A percentile compares a stretch with the other conserved stretches of the same genome.
phyloP scores from a whole-genome alignment of 129 eudicot species.

The Tagetes patula region DNA sequence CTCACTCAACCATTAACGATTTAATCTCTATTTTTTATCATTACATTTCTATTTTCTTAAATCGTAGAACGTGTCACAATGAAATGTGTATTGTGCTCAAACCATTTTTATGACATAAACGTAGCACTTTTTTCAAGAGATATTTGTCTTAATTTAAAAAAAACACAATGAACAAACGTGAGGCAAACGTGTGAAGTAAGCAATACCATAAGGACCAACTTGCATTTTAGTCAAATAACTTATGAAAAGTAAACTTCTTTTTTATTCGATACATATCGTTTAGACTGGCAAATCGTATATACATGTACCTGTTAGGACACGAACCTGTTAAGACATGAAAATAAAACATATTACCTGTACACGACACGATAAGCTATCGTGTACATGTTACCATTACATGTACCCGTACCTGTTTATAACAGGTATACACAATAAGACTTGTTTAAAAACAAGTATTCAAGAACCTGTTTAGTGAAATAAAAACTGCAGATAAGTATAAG shows the following conservation, averaged over 20 bases:
- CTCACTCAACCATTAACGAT: constrained; percentile 8
- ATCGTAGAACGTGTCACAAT: not conserved
- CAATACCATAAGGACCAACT: constrained; percentile 1
- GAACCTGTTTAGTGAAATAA: too few species aligned
- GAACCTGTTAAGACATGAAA: too few species aligned
- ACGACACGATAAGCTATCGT: too few species aligned
- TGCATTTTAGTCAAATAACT: not conserved
- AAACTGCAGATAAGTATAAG: too few species aligned
- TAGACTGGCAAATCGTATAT: too few species aligned
- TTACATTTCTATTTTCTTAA: not conserved
- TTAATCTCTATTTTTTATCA: not conserved
- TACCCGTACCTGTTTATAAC: too few species aligned
- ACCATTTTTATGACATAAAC: not conserved
- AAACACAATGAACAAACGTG: not conserved
- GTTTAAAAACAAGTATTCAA: too few species aligned
- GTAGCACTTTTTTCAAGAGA: not conserved
- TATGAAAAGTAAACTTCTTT: not conserved
- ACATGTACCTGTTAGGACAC: too few species aligned
- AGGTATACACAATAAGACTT: too few species aligned
- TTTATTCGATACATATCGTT: not conserved
- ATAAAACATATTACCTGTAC: too few species aligned
- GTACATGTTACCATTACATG: too few species aligned
- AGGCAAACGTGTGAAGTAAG: not conserved
- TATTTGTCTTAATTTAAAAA: not conserved
- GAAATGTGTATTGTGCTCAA: not conserved